Conservation (phyloP, 208 protist species). For the Trypanosomatidae sp. region DNA sequence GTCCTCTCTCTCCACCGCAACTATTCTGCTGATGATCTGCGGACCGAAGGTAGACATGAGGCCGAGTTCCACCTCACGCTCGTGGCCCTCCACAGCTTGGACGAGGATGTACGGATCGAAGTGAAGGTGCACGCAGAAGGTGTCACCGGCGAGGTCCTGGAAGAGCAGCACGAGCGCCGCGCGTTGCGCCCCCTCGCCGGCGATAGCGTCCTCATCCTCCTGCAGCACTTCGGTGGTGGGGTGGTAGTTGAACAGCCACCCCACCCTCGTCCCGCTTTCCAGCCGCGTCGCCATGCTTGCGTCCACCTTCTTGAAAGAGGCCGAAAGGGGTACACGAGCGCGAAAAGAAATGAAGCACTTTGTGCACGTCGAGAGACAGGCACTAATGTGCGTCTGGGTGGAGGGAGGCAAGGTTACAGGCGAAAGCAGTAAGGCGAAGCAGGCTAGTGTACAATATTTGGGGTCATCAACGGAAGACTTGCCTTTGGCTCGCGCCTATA, state of each 20-base stretch:
- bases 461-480: neutral
- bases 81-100: constrained; percentile 72
- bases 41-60: constrained; percentile 91
- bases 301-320: neutral
- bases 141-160: constrained; percentile 79
- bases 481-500: neutral
- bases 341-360: neutral
- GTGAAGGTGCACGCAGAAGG: constrained; percentile 72
- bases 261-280: constrained; percentile 72
- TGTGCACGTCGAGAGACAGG: neutral
- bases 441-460: neutral
- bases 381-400: neutral
- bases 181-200: constrained; percentile 30
- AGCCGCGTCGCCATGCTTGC: constrained; percentile 27
- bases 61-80: constrained; percentile 95
- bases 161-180: constrained; percentile 80
- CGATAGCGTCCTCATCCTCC: constrained; percentile 25
- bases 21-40: constrained; percentile 81
- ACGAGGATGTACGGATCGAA: constrained; percentile 86
- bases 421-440: neutral
- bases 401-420: neutral
- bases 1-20: constrained; percentile 94
- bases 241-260: constrained; percentile 93
- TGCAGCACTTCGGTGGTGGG: constrained; percentile 49
- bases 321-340: neutral